Conservation (phyloP, 257 asterid genomes). For the Solanum sitiens region DNA sequence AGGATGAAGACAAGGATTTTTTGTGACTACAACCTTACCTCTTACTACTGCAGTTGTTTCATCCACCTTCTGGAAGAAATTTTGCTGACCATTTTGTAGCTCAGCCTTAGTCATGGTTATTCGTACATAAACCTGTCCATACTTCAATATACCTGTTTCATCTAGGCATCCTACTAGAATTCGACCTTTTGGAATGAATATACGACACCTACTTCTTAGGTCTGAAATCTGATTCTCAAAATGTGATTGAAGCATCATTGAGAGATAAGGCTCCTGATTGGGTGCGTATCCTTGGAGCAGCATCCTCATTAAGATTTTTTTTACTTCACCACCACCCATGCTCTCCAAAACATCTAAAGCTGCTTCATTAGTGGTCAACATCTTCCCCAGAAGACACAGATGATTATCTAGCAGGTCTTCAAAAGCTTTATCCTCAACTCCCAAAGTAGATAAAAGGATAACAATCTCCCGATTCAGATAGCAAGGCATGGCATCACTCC, state of each 20-base stretch:
- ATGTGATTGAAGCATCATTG: constrained; percentile 61
- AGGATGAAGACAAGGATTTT: constrained; percentile 95
- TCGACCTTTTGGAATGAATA: constrained; percentile 81
- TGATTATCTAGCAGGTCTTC: constrained; percentile 60
- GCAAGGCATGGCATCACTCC: constrained; percentile 84
- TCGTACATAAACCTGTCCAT: constrained; percentile 78
- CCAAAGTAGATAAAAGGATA: constrained; percentile 66
- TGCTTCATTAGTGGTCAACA: constrained; percentile 44
- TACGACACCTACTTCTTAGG: constrained; percentile 60
- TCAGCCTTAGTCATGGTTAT: constrained; percentile 55
- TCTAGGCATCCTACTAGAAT: constrained; percentile 75
- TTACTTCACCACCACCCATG: constrained; percentile 58
- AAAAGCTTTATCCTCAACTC: constrained; percentile 51
- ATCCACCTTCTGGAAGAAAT: constrained; percentile 42
- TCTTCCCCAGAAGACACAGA: constrained; percentile 34
- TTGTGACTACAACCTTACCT: constrained; percentile 83
- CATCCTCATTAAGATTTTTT: constrained; percentile 51
- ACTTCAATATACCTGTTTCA: constrained; percentile 63
- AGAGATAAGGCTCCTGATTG: constrained; percentile 62
- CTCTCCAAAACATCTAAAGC: constrained; percentile 64
- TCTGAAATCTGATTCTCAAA: constrained; percentile 70
- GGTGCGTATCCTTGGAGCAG: constrained; percentile 61
- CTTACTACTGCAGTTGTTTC: constrained; percentile 43
- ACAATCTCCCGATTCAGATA: constrained; percentile 83
- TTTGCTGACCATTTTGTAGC: constrained; percentile 27